Evolutionary conservation across 139 green algal genomes (phyloP).

Genomic region (Tetradesmus obliquus): DNA sequence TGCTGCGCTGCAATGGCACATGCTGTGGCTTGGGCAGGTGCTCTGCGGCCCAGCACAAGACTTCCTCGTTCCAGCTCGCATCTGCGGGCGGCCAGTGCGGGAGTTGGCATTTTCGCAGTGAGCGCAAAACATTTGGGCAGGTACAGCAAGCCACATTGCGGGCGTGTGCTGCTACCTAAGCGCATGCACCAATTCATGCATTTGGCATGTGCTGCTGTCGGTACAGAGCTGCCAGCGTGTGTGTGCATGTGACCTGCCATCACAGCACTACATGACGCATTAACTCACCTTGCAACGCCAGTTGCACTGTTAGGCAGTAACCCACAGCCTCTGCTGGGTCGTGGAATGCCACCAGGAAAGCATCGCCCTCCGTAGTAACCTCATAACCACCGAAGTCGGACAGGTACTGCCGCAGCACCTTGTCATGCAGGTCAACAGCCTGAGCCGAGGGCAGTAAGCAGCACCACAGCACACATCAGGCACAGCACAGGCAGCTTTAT

Average conservation of each 20-base stretch:
- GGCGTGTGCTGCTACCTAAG: neutral
- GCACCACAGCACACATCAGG: neutral
- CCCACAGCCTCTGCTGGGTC: constrained; percentile 67
- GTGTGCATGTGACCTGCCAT: neutral
- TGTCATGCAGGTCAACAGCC: constrained; percentile 10
- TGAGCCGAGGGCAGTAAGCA: neutral
- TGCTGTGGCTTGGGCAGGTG: constrained; percentile 7
- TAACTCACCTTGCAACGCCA: constrained; percentile 57
- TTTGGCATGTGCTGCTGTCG: neutral
- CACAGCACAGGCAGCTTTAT: neutral
- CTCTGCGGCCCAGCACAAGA: neutral
- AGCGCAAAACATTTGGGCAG: neutral
- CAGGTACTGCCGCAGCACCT: neutral
- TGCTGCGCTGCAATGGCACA: neutral
- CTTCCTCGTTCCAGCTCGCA: neutral
- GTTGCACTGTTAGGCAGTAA: constrained; percentile 68
- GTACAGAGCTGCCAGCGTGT: neutral
- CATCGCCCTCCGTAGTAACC: constrained; percentile 60
- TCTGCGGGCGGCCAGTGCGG: neutral
- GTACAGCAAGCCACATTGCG: neutral
- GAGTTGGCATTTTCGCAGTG: neutral
- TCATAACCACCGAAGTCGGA: neutral
- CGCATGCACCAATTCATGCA: too few species aligned
- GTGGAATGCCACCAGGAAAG: constrained; percentile 78
- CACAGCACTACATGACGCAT: neutral